phyloP scores from a whole-genome alignment of 75 land plant species.

The Pinus taeda region DNA sequence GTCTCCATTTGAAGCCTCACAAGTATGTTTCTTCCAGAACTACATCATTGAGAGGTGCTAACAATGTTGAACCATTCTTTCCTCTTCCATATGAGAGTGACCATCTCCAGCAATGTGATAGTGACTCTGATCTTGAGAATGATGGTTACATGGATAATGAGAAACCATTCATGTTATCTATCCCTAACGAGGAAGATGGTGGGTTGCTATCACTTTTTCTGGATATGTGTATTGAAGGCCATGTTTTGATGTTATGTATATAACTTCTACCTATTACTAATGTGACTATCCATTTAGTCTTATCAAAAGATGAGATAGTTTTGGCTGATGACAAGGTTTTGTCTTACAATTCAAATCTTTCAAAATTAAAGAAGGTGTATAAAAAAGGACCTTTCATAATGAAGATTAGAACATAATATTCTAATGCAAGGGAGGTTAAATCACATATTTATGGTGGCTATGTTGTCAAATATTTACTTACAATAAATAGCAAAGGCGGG shows the following conservation, averaged over 20 bases:
- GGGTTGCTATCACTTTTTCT: conserved; percentile 18
- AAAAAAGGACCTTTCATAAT: background rate
- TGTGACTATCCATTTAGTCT: no score
- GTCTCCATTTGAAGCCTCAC: conserved; percentile 84
- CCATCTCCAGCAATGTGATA: conserved; percentile 50
- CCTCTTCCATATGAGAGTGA: conserved; percentile 13
- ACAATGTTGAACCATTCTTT: background rate
- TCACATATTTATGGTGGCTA: no score
- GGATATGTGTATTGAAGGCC: conserved; percentile 73
- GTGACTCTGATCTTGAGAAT: conserved; percentile 61
- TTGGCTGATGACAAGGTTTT: no score
- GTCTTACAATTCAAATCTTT: no score
- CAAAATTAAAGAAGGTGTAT: no score
- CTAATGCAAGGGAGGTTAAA: conserved; percentile 35
- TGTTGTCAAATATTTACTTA: no score
- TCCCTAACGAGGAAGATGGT: no score
- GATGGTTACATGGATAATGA: no score
- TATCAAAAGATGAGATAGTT: no score
- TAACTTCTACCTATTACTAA: conserved; percentile 31
- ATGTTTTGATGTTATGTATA: conserved; percentile 60
- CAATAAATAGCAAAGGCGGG: no score
- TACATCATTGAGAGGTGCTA: conserved; percentile 15
- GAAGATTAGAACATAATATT: conserved; percentile 91
- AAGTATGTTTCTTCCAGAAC: conserved; percentile 46
- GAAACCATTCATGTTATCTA: no score